Conservation (phyloP, 1,284 basidiomycete species). For the Malassezia psittaci region DNA sequence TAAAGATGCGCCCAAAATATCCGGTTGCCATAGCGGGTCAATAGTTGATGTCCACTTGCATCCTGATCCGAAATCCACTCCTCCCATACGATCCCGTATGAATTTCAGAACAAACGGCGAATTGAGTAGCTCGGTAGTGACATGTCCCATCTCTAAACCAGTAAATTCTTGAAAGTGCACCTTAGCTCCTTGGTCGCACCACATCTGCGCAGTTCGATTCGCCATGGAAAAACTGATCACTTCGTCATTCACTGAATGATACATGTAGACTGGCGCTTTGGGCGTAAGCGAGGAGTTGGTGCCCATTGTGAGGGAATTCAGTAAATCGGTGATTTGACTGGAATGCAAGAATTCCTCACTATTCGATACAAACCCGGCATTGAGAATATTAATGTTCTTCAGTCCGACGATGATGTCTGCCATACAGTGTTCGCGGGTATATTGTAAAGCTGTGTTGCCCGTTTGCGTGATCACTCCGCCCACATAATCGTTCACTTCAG, state of each 20-base stretch:
- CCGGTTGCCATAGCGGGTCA: slow-evolving; percentile 13
- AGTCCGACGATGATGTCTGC: slow-evolving; percentile 20
- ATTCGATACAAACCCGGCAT: slow-evolving; percentile 4
- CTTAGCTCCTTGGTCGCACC: slow-evolving; percentile 36
- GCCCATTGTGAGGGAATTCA: slow-evolving; percentile 7
- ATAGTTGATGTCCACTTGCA: slow-evolving; percentile 4
- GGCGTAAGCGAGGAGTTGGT: slow-evolving; percentile 12
- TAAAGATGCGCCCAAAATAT: slow-evolving; percentile 11
- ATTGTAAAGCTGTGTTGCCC: slow-evolving; percentile 20
- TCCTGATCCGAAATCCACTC: neutral
- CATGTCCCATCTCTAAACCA: slow-evolving; percentile 15
- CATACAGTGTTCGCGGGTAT: slow-evolving; percentile 21
- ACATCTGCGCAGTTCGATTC: slow-evolving; percentile 23
- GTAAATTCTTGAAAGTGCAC: slow-evolving; percentile 24
- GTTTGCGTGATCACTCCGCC: slow-evolving; percentile 20
- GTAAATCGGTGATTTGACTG: neutral
- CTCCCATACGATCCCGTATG: slow-evolving; percentile 14
- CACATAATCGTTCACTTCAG: slow-evolving; percentile 29
- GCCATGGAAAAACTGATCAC: slow-evolving; percentile 26
- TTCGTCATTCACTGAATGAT: slow-evolving; percentile 34
- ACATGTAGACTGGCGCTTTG: slow-evolving; percentile 31
- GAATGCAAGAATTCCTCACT: neutral
- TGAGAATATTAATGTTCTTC: slow-evolving; percentile 12
- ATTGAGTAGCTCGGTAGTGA: slow-evolving; percentile 15
- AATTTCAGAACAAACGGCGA: slow-evolving; percentile 16